phyloP scores from a whole-genome alignment of 2,329 filamentous ascomycete genomes.

The Cytospora chrysosperma region DNA sequence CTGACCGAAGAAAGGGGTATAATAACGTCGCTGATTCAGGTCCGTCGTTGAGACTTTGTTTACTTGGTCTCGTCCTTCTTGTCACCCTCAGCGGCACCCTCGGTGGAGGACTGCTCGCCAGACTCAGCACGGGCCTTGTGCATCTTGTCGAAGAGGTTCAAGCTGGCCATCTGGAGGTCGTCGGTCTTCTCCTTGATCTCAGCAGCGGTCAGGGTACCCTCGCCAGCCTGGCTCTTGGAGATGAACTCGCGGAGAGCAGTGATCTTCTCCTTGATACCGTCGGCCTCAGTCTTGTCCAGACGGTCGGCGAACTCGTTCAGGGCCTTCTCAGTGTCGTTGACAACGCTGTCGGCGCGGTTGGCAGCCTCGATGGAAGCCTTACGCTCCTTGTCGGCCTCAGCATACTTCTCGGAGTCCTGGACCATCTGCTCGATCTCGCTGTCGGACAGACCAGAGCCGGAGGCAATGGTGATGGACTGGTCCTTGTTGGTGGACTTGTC shows the following conservation, averaged over 20 bases:
- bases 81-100: slow-evolving; percentile 63
- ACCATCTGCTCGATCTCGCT: slow-evolving; percentile 97
- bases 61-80: slow-evolving; percentile 76
- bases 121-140: slow-evolving; percentile 86
- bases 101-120: slow-evolving; percentile 49
- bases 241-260: slow-evolving; percentile 81
- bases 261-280: slow-evolving; percentile 94
- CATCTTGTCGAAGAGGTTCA: slow-evolving; percentile 99
- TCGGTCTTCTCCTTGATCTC: slow-evolving; percentile 99
- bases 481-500: slow-evolving; percentile 99
- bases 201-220: slow-evolving; percentile 79
- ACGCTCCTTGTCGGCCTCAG: slow-evolving; percentile 92
- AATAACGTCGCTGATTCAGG: slow-evolving; percentile 20
- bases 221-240: slow-evolving; percentile 90
- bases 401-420: slow-evolving; percentile 94
- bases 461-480: slow-evolving; percentile 98
- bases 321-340: slow-evolving; percentile 98
- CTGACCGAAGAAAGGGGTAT: slow-evolving; percentile 32
- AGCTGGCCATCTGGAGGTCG: slow-evolving; percentile 90
- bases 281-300: slow-evolving; percentile 94
- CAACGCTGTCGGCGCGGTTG: slow-evolving; percentile 93
- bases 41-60: slow-evolving; percentile 31
- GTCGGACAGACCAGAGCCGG: slow-evolving; percentile 94
- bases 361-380: slow-evolving; percentile 92
- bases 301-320: slow-evolving; percentile 95